Evolutionary conservation across 257 asterid species (phyloP).

Genomic region (Fraxinus anomala): DNA sequence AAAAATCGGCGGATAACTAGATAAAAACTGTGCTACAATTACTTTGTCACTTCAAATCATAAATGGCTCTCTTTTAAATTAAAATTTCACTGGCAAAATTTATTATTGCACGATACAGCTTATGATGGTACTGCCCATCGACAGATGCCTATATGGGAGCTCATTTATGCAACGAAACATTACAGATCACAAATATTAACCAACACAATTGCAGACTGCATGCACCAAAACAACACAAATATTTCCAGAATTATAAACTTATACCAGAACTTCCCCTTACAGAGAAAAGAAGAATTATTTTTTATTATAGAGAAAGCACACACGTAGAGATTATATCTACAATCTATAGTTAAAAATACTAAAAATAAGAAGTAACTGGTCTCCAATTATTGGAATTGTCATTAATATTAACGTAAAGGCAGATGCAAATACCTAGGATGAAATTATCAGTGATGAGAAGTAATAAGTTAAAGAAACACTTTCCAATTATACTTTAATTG

Average conservation of each 20-base stretch:
- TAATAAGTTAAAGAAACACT: background rate
- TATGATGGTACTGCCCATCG: background rate
- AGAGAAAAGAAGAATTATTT: background rate
- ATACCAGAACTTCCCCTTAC: background rate
- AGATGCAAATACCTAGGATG: background rate
- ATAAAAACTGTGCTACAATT: background rate
- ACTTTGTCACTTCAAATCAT: background rate
- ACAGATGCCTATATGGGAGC: background rate
- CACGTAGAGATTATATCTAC: background rate
- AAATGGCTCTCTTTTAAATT: background rate
- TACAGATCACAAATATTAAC: background rate
- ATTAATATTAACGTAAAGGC: background rate
- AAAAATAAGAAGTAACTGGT: background rate
- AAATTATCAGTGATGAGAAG: background rate
- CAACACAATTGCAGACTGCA: background rate
- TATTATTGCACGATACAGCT: background rate
- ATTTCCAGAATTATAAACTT: background rate
- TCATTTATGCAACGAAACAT: background rate
- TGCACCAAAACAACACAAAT: background rate
- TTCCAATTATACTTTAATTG: background rate
- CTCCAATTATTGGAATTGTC: background rate
- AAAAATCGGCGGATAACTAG: background rate
- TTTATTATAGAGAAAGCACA: background rate
- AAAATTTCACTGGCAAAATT: background rate
- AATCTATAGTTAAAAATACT: background rate